Evolutionary conservation across 176 grass and related monocot species (phyloP), one percentile per base, ranked within the genome.

Genomic region (Themeda triandra): DNA sequence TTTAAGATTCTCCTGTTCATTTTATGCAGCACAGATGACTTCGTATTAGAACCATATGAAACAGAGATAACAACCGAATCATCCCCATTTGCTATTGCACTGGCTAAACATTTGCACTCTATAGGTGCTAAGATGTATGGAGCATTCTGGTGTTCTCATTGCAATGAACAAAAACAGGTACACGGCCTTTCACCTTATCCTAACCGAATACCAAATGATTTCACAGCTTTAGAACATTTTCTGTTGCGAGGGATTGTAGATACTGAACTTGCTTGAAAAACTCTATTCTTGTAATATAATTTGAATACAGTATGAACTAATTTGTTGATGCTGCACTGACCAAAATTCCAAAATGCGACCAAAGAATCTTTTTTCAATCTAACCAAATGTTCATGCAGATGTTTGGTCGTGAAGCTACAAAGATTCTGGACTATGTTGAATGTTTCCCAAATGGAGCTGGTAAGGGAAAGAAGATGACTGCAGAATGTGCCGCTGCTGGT

Each of bases 91-190:
- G 77, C 92, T 76, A 90, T 98, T n/a, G 73, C 96, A 69, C 85
- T 98, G 79, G 96, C 96, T 78, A 93, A 36, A 85, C 92, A 98
- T 88, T 78, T 98, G 41, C 86, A 66, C 6, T 95, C 91, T 36
- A 87, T 98, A 65, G 96, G 96, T 63, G 96, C 96, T 75, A 98
- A 95, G 85, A 95, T 98, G 91, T 98, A 98, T 81, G 96, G 96
- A 73, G 96, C 96, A 77, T 98, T 98, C 78, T 98, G 96, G 96
- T 98, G 96, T 86, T 93, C 96, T 59, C 96, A 98, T 87, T 98
- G 96, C 73, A 93, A 93, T 66, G 92, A 98, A 85, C 96, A 98
- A 74, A 95, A 98, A 69, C 88, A 98, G 89, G 96, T 93, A 88
- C 6, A n/a, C 8, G 2, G 17, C 79, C 65, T 71, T 89, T 72